These are phyloP conservation scores for Penicillium sp. DNA, from an alignment of 2,329 filamentous ascomycete genomes.

Conservation along the genomic window DNA sequence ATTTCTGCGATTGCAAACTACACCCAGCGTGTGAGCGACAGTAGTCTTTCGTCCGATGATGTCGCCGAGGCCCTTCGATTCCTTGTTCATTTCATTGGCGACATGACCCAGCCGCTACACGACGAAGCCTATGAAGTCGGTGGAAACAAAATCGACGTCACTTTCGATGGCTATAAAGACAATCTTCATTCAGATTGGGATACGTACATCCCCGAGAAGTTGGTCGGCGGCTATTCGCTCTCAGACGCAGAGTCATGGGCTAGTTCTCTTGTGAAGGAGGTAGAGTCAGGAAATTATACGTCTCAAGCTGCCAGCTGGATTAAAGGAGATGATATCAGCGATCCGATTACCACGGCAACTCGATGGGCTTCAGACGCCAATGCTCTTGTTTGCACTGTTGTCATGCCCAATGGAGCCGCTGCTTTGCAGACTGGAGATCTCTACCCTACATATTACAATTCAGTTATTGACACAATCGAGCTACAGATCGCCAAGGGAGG, in stretches of 20 bases:
- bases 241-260: slow-evolving; percentile 30
- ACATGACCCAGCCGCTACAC: slow-evolving; percentile 74
- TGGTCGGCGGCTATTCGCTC: slow-evolving; percentile 59
- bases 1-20: slow-evolving; percentile 60
- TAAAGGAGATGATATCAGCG: slow-evolving; percentile 58
- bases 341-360: slow-evolving; percentile 61
- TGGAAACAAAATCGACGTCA: slow-evolving; percentile 70
- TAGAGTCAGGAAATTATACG: slow-evolving; percentile 48
- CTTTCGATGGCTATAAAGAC: slow-evolving; percentile 59
- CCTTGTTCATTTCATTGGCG: slow-evolving; percentile 63
- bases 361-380: slow-evolving; percentile 71
- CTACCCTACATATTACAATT: slow-evolving; percentile 61
- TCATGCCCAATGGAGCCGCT: slow-evolving; percentile 64
- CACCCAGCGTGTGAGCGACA: slow-evolving; percentile 25
- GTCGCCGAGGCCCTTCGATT: slow-evolving; percentile 53
- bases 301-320: slow-evolving; percentile 59
- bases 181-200: slow-evolving; percentile 80
- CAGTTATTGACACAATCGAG: slow-evolving; percentile 61
- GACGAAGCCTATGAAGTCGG: slow-evolving; percentile 64
- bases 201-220: slow-evolving; percentile 68
- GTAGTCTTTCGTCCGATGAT: slow-evolving; percentile 38
- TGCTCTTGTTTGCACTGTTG: slow-evolving; percentile 66
- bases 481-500: slow-evolving; percentile 70
- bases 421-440: slow-evolving; percentile 64
- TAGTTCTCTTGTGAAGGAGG: slow-evolving; percentile 23